Base-by-base conservation (phyloP, 768 basidiomycete genomes). In the Lyophyllum semitale region DNA sequence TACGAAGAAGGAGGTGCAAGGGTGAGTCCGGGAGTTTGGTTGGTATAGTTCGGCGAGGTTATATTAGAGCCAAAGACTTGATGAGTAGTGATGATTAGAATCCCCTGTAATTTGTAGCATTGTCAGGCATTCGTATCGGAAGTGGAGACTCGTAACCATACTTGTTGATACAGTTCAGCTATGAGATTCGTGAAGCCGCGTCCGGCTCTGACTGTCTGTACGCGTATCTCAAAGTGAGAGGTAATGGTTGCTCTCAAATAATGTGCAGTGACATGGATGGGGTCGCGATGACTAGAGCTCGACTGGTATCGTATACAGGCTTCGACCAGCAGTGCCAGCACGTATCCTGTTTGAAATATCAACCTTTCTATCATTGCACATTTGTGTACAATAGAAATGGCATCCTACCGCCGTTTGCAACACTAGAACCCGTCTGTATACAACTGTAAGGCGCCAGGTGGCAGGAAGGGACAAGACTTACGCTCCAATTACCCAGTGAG, bases 131-230 rank as follows among this genome's bases (percentile, higher is more conserved):
- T 40, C 33, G 13, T 17, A 18, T 27, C 32, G 26, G 4, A 23
- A 8, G 9, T 15, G 46, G 37, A 6, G 26, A 44, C 17, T 12
- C 17, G 20, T 18, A 12, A 33, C 22, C 61, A 4, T 59, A 86
- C 86, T 63, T 78, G 67, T 66, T 88, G 87, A n/a, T 80, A 49
- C 15, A 89, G 73, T 32, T 84, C 78, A 17, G 84, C 86, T 9
- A 71, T 63, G n/a, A 89, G 45, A 54, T 85, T 85, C 17, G 82
- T 81, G 54, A 85, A 83, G 0, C 70, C 73, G 43, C 73, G 76
- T 2, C 86, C 84, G 5, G 63, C 66, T 62, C 80, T 84, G n/a
- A 85, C 30, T 1, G 63, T 68, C 5, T 71, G 74, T 0, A 88
- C 70, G 43, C 68, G 77, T 11, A 87, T 75, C 46, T 79, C 75